These are phyloP conservation scores for Kwoniella mangroviensis DNA, from an alignment of 768 basidiomycete genomes.

Conservation along the genomic window DNA sequence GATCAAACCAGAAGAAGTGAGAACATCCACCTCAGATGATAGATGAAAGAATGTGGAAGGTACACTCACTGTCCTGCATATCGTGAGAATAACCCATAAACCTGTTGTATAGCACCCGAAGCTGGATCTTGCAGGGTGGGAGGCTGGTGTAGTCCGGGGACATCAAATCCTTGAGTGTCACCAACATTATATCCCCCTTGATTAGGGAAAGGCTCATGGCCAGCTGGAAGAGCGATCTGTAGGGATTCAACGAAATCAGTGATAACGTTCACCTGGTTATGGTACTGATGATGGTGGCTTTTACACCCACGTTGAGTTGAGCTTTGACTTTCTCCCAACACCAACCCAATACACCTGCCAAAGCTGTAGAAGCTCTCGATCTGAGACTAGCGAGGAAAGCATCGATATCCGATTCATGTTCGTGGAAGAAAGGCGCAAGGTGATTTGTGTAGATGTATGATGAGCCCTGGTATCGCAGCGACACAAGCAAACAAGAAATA, in stretches of 20 bases:
- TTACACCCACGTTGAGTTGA: slow-evolving; percentile 50
- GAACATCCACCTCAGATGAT: too few species aligned
- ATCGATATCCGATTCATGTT: slow-evolving; percentile 85
- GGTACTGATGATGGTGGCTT: too few species aligned
- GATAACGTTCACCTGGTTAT: background rate
- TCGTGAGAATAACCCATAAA: slow-evolving; percentile 42
- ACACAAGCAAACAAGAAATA: background rate
- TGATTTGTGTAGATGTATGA: slow-evolving; percentile 80
- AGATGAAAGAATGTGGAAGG: too few species aligned
- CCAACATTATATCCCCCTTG: slow-evolving; percentile 2
- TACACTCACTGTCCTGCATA: slow-evolving; percentile 52
- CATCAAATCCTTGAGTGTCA: slow-evolving; percentile 20
- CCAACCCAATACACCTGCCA: slow-evolving; percentile 49
- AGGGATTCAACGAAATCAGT: background rate
- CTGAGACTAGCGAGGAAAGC: slow-evolving; percentile 65
- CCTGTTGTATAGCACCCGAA: slow-evolving; percentile 47
- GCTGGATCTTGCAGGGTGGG: slow-evolving; percentile 57
- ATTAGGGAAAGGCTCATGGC: slow-evolving; percentile 7
- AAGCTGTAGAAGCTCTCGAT: slow-evolving; percentile 39
- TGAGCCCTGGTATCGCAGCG: slow-evolving; percentile 64
- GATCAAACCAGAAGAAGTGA: too few species aligned
- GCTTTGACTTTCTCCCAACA: slow-evolving; percentile 52
- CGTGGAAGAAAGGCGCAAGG: slow-evolving; percentile 79
- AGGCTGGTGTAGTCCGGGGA: slow-evolving; percentile 40
- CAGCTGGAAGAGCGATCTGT: slow-evolving; percentile 30